Evolutionary conservation across 345 rosid genomes (phyloP).

Genomic region (Gossypium mustelinum): DNA sequence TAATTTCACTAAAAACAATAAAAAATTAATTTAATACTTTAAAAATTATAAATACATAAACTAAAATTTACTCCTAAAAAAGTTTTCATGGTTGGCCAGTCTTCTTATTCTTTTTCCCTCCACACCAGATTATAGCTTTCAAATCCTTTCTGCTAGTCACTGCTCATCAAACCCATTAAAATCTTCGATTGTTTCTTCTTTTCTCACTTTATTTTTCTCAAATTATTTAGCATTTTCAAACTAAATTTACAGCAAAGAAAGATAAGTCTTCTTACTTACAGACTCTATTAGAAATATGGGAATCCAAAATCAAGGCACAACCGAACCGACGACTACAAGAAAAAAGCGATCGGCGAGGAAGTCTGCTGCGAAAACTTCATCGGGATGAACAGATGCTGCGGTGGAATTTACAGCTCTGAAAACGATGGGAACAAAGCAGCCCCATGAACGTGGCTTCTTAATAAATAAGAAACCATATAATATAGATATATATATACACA

Average conservation of each 20-base stretch:
- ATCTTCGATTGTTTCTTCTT: not conserved
- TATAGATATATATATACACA: too few species aligned
- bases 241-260: not conserved
- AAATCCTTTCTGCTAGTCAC: too few species aligned
- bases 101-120: too few species aligned
- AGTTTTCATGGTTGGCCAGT: too few species aligned
- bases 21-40: too few species aligned
- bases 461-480: too few species aligned
- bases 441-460: not conserved
- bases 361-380: slow-evolving; percentile 7
- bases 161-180: not conserved
- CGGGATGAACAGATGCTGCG: not conserved
- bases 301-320: slow-evolving; percentile 26
- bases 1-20: too few species aligned
- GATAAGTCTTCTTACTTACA: not conserved
- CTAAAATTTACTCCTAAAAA: too few species aligned
- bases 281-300: slow-evolving; percentile 21
- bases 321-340: slow-evolving; percentile 22
- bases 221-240: not conserved
- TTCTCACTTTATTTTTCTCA: not conserved
- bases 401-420: slow-evolving; percentile 16
- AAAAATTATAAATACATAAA: too few species aligned
- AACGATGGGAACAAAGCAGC: slow-evolving; percentile 19
- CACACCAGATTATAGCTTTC: too few species aligned
- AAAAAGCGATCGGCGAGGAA: slow-evolving; percentile 39